These are phyloP conservation scores for Xylariomycetidae sp. DNA, from an alignment of 2,329 filamentous ascomycete species.

Conservation along the genomic window DNA sequence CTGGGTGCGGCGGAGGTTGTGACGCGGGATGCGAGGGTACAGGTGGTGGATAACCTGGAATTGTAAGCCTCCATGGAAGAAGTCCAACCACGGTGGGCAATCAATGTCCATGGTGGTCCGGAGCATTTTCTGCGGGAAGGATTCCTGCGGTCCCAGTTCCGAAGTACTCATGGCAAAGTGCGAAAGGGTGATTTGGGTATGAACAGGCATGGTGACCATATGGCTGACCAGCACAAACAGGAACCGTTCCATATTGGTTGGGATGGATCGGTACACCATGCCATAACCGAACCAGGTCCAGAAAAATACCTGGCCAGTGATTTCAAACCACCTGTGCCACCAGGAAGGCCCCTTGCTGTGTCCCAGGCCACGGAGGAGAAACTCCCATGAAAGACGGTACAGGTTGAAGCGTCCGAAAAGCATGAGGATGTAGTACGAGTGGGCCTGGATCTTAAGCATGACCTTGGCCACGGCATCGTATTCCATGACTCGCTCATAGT, in stretches of 20 bases:
- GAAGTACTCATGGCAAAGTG: slow-evolving; percentile 93
- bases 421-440: slow-evolving; percentile 77
- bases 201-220: slow-evolving; percentile 72
- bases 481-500: slow-evolving; percentile 74
- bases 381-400: slow-evolving; percentile 74
- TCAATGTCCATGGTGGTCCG: slow-evolving; percentile 84
- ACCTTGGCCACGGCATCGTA: slow-evolving; percentile 71
- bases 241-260: slow-evolving; percentile 62
- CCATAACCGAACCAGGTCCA: slow-evolving; percentile 83
- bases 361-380: slow-evolving; percentile 63
- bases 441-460: slow-evolving; percentile 68
- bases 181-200: slow-evolving; percentile 85
- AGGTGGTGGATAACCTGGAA: slow-evolving; percentile 69
- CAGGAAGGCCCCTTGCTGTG: slow-evolving; percentile 70
- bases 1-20: slow-evolving; percentile 59
- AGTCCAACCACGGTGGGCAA: slow-evolving; percentile 66
- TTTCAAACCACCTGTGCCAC: slow-evolving; percentile 80
- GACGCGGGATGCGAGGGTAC: slow-evolving; percentile 61
- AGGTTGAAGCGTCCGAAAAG: slow-evolving; percentile 82
- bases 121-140: slow-evolving; percentile 85
- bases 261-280: slow-evolving; percentile 68
- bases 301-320: slow-evolving; percentile 71
- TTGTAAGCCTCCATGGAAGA: slow-evolving; percentile 65
- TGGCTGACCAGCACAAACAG: slow-evolving; percentile 76
- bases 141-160: slow-evolving; percentile 76